Percentiles rank a stretch among this genome's conserved stretches.
Conservation (phyloP, 2,329 filamentous ascomycete species). For the Sarocladiaceae sp. region DNA sequence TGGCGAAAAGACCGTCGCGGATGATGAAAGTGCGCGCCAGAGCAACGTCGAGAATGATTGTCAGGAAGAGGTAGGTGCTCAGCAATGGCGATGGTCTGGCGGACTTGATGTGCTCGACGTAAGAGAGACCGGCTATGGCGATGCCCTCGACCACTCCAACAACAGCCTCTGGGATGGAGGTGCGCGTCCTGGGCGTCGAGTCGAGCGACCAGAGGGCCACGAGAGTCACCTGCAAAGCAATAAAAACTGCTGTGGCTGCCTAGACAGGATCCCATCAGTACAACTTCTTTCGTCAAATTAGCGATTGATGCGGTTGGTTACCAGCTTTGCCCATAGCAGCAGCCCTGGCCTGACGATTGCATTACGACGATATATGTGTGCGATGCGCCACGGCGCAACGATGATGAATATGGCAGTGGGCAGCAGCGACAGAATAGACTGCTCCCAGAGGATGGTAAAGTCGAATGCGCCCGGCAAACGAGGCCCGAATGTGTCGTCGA, state of each 20-base stretch:
- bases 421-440: conserved; percentile 22
- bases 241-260: conserved; percentile 12
- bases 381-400: conserved; percentile 15
- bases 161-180: conserved; percentile 21
- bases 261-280: conserved; percentile 11
- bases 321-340: conserved; percentile 19
- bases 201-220: conserved; percentile 20
- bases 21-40: conserved; percentile 27
- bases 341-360: conserved; percentile 2
- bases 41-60: conserved; percentile 26
- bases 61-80: conserved; percentile 23
- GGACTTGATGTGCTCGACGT: conserved; percentile 26
- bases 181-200: conserved; percentile 16
- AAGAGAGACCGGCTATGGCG: conserved; percentile 22
- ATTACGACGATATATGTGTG: conserved; percentile 11
- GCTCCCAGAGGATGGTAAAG: conserved; percentile 25
- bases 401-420: conserved; percentile 20
- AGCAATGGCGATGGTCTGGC: conserved; percentile 26
- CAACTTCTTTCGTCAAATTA: background rate
- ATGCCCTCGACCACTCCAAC: conserved; percentile 22
- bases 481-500: conserved; percentile 20
- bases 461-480: conserved; percentile 19
- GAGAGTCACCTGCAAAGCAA: conserved; percentile 18
- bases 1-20: conserved; percentile 15
- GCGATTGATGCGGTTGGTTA: conserved; percentile 7